Evolutionary conservation across 805 yeast species (phyloP).

Genomic region (Starmerella geochares): DNA sequence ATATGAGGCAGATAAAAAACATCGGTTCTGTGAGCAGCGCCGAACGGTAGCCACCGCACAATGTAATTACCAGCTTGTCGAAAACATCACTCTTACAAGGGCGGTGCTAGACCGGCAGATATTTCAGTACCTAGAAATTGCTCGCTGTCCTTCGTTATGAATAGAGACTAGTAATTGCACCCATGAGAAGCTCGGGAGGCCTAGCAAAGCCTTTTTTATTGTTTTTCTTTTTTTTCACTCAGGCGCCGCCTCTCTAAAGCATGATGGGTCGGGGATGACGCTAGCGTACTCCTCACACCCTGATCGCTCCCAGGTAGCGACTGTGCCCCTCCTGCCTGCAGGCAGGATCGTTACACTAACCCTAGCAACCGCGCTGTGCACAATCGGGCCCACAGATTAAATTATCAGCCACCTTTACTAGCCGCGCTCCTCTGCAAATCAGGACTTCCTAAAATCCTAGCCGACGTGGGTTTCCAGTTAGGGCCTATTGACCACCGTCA

Average conservation of each 20-base stretch:
- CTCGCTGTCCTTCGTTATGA: too few relatives aligned
- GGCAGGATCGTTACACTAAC: neutral
- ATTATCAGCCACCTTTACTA: conserved; percentile 6
- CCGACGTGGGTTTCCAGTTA: neutral
- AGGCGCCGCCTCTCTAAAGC: too few relatives aligned
- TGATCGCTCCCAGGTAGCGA: neutral
- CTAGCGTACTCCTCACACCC: neutral
- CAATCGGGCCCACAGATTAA: neutral
- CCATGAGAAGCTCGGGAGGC: too few relatives aligned
- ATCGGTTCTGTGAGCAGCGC: neutral
- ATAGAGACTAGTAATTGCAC: too few relatives aligned
- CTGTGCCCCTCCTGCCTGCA: neutral
- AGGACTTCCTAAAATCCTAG: neutral
- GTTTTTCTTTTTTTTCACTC: too few relatives aligned
- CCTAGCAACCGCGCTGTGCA: conserved; percentile 4
- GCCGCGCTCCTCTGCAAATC: neutral
- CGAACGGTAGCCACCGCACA: too few relatives aligned
- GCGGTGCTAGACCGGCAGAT: too few relatives aligned
- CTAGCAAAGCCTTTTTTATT: too few relatives aligned
- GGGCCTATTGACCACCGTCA: neutral
- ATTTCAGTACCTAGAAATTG: too few relatives aligned
- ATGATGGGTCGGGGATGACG: too few relatives aligned
- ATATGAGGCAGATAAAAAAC: neutral
- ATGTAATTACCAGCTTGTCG: too few relatives aligned
- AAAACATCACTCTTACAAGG: too few relatives aligned